phyloP scores from a whole-genome alignment of 202 grass and related monocot species.

The Setaria italica region DNA sequence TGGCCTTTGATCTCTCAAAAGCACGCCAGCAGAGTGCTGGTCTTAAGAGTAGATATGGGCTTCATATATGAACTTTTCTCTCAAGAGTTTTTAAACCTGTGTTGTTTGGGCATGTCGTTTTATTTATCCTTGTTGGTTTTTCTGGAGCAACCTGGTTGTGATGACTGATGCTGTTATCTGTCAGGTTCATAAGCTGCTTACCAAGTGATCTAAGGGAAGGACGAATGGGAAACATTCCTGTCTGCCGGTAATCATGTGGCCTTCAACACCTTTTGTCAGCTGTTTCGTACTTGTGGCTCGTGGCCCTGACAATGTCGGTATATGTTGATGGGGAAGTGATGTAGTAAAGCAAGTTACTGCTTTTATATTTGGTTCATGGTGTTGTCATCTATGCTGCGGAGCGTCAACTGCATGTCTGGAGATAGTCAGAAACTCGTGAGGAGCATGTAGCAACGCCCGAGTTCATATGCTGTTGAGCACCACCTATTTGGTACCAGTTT shows the following conservation, averaged over 20 bases:
- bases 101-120: not conserved
- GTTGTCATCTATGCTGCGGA: not conserved
- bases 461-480: not conserved
- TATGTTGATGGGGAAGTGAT: not conserved
- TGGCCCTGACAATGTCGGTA: not conserved
- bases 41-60: not conserved
- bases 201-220: not conserved
- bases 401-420: not conserved
- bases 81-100: not conserved
- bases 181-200: not conserved
- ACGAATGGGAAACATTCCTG: not conserved
- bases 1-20: not conserved
- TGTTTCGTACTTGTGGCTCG: not conserved
- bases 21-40: not conserved
- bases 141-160: not conserved
- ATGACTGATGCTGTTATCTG: not conserved
- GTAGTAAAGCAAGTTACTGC: not conserved
- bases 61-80: not conserved
- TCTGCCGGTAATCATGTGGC: not conserved
- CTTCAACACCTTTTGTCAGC: not conserved
- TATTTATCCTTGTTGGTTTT: not conserved
- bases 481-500: too few relatives aligned
- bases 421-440: not conserved
- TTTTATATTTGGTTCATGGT: not conserved
- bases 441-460: not conserved